These are phyloP conservation scores for Taxillus chinensis DNA, from an alignment of 164 flowering plant genomes.

Conservation along the genomic window DNA sequence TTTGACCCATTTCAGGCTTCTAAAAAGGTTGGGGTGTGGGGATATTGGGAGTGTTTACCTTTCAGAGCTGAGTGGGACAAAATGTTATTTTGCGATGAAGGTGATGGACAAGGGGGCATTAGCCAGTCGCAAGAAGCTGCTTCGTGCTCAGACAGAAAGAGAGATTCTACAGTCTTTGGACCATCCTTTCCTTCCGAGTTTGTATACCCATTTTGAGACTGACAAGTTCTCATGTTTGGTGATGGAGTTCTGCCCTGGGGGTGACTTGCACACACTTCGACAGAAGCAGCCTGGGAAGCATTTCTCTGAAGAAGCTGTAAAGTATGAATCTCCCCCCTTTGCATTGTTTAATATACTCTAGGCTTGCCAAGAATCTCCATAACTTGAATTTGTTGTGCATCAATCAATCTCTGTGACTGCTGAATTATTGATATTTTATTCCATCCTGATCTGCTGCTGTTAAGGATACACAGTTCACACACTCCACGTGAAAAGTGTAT, in stretches of 20 bases:
- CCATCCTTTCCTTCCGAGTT: constrained; percentile 79
- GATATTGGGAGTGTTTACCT: constrained; percentile 86
- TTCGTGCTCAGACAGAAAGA: constrained; percentile 87
- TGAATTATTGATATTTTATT: neutral
- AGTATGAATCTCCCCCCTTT: constrained; percentile 34
- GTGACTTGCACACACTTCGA: constrained; percentile 75
- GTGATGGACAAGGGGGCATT: constrained; percentile 74
- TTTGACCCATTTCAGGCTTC: constrained; percentile 59
- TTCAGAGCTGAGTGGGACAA: constrained; percentile 66
- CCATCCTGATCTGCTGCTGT: too few relatives aligned
- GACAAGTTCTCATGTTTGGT: constrained; percentile 83
- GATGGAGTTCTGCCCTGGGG: constrained; percentile 94
- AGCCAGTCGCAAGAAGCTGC: constrained; percentile 70
- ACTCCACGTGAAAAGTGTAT: too few relatives aligned
- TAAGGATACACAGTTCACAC: too few relatives aligned
- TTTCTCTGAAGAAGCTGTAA: constrained; percentile 80
- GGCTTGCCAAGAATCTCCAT: neutral
- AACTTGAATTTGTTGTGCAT: too few relatives aligned
- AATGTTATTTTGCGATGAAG: constrained; percentile 75
- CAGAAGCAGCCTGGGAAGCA: constrained; percentile 82
- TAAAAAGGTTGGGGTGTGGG: constrained; percentile 78
- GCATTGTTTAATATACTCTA: neutral
- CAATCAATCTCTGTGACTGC: too few relatives aligned
- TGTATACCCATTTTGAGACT: constrained; percentile 77
- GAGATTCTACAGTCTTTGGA: constrained; percentile 76